Base-by-base conservation (phyloP, 179 eudicot species). In the Patellifolia procumbens region DNA sequence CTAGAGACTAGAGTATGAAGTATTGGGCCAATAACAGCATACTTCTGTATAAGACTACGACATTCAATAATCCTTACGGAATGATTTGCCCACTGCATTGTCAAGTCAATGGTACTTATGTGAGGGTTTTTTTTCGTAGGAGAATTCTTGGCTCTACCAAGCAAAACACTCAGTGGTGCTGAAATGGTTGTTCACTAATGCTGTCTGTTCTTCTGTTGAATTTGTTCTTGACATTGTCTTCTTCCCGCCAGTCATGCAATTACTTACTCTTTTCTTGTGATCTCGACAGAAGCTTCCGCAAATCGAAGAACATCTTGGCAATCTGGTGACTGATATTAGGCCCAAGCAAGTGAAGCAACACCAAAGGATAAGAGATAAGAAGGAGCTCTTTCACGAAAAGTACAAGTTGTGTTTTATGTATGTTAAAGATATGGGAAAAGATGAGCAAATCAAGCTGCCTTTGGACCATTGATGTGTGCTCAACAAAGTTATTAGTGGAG, bases 91-190 rank as follows among this genome's bases (percentile, higher is more conserved):
- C 31, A 31, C 28, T 46, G 28, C 56, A 48, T 74, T 32, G n/a
- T 43, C 77, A 52, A 58, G 39, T 68, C 3, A 0, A 60, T 72
- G 42, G 35, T 65, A 42, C 58, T 76, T 43, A 71, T 34, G 48
- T 74, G 35, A 48, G 42, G 39, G 16, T 16, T 34, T 7, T 16
- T 34, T 7, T 80, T 28, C 17, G 72, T 83, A 94, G 98, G 98
- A 72, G 98, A 94, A 84, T 94, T 92, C 76, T 81, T 94, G 84
- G 98, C 89, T 75, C 83, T 94, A 74, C 92, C 98, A 2, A 90
- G 98, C 22, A 86, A 84, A 73, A 89, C 83, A 55, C 90, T 94
- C 55, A 89, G 87, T 83, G 98, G 97, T 73, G 89, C 86, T 17
- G 98, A 94, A 85, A 86, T 94, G 98, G 62, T 88, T 63, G 86